Percentiles rank a stretch among this genome's conserved stretches.
Evolutionary conservation across 2,329 filamentous ascomycete genomes (phyloP).

Genomic region (Beauveria pseudobassiana): DNA sequence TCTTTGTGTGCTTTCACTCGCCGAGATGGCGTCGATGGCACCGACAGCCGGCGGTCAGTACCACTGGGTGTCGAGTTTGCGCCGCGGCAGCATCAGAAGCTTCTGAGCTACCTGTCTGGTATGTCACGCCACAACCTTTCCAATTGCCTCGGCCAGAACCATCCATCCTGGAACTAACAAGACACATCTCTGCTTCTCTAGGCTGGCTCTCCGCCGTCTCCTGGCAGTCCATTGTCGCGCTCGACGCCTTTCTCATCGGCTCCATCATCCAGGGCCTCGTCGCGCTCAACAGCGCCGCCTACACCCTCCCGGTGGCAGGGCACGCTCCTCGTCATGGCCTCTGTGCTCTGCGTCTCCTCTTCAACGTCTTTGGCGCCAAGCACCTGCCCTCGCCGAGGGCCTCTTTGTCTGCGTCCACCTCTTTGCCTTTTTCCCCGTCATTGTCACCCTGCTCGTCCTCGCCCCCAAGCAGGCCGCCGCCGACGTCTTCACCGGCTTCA

Average conservation of each 20-base stretch:
- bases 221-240: conserved; percentile 36
- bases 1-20: conserved; percentile 13
- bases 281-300: conserved; percentile 27
- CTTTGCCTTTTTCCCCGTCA: conserved; percentile 12
- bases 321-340: conserved; percentile 12
- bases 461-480: conserved; percentile 10
- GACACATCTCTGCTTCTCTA: not conserved
- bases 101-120: conserved; percentile 41
- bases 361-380: conserved; percentile 12
- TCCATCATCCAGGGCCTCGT: conserved; percentile 38
- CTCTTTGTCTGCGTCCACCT: conserved; percentile 13
- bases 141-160: too few species aligned
- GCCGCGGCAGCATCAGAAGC: conserved; percentile 38
- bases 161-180: not conserved
- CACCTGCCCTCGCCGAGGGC: conserved; percentile 14
- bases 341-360: conserved; percentile 6
- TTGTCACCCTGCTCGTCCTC: conserved; percentile 15
- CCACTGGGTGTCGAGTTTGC: conserved; percentile 47
- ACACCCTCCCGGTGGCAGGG: conserved; percentile 20
- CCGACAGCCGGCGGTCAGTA: conserved; percentile 47
- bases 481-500: conserved; percentile 13
- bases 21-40: conserved; percentile 33
- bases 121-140: not conserved
- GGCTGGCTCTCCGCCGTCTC: conserved; percentile 39
- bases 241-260: conserved; percentile 33